Base-by-base conservation (phyloP, 495 filamentous ascomycete species). In the Polyplosphaeria fusca region DNA sequence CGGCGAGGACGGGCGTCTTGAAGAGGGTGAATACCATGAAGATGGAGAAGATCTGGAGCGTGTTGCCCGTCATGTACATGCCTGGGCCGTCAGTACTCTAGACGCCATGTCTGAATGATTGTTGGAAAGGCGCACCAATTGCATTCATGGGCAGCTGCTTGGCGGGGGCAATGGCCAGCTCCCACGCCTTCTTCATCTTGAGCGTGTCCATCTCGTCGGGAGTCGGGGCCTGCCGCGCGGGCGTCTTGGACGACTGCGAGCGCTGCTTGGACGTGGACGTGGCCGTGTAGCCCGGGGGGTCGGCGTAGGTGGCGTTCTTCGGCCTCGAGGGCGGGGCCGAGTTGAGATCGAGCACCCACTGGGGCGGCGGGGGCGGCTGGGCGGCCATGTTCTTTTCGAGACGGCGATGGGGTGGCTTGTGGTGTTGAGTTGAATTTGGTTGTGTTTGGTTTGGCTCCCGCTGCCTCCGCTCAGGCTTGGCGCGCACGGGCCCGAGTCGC, bases 11-110 rank as follows among this genome's bases (percentile, higher is more conserved):
- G 13, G 93, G 93, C 58, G 86, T 92, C 77, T 96, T 96, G 81
- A 99, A 99, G 40, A 95, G 82, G 88, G 96, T 96, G 63, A 88
- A 90, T 5, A 96, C 91, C 93, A 97, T 97, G 90, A 97, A 96
- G 69, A 99, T 96, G 73, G 85, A 90, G 79, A 99, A 99, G 59
- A 99, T 96, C 74, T 99, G 93, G 23, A 99, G 84, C 52, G 87
- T 89, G 75, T 96, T 97, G 66, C 93, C 93, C 55, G 93, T 95
- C 94, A 99, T 97, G 80, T 99, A 99, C 91, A 97, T 97, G 86
- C 96, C 68, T 61, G 37, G 7, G 11, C n/a, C n/a, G 28, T 49
- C 9, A 49, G 46, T 27, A 18, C 22, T 9, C 2, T 26, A 20
- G 13, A 2, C 16, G 4, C 5, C 26, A 45, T 18, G 5, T 9